Conservation (phyloP, 2,329 filamentous ascomycete species). For the Hypoxylon rubiginosum region DNA sequence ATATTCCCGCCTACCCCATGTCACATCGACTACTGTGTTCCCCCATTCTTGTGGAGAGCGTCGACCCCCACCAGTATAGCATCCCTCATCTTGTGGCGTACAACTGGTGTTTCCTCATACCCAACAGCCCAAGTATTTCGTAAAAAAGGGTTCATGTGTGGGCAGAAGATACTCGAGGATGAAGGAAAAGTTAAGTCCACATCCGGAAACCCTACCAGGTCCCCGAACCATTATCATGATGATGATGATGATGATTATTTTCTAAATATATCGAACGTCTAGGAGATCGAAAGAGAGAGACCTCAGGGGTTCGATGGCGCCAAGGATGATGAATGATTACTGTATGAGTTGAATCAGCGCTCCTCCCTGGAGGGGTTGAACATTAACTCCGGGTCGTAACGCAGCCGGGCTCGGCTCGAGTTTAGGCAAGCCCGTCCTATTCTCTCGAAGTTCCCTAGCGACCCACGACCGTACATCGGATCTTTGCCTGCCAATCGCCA, state of each 20-base stretch:
- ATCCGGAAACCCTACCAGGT: conserved; percentile 29
- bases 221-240: conserved; percentile 29
- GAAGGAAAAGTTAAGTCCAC: conserved; percentile 14
- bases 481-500: conserved; percentile 36
- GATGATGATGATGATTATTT: conserved; percentile 18
- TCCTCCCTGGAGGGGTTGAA: conserved; percentile 31
- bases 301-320: conserved; percentile 32
- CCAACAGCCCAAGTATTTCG: conserved; percentile 31
- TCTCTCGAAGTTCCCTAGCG: conserved; percentile 33
- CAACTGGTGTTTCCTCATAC: not conserved
- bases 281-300: conserved; percentile 28
- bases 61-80: conserved; percentile 39
- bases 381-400: conserved; percentile 39
- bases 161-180: conserved; percentile 4
- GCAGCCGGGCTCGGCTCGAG: conserved; percentile 35
- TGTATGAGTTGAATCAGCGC: conserved; percentile 41
- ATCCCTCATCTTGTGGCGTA: conserved; percentile 19
- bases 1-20: conserved; percentile 39
- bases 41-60: conserved; percentile 38
- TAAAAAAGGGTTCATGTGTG: conserved; percentile 24
- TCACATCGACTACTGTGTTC: conserved; percentile 33
- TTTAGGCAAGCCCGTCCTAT: conserved; percentile 35
- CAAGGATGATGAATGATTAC: conserved; percentile 45
- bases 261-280: conserved; percentile 42
- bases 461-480: conserved; percentile 38